A percentile compares a stretch with the other conserved stretches of the same genome.
Evolutionary conservation across 352 stramenopile species (phyloP).

Genomic region (Phytopythium mirpurense): DNA sequence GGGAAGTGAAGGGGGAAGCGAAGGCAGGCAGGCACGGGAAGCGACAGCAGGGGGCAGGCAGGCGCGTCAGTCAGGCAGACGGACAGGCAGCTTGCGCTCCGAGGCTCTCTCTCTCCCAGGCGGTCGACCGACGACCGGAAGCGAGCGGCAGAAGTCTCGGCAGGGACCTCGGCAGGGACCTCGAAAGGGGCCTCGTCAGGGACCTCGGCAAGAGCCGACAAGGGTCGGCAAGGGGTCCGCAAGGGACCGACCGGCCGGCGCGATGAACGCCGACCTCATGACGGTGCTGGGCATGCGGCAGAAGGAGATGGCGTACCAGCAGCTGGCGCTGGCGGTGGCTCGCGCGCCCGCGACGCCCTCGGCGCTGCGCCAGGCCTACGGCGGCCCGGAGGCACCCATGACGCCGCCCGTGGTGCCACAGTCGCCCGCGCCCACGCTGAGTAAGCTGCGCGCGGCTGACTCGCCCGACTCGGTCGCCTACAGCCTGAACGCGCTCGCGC

Average conservation of each 20-base stretch:
- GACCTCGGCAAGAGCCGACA: no score
- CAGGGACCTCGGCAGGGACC: not conserved
- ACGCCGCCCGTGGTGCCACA: conserved; percentile 17
- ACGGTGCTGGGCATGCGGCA: conserved; percentile 77
- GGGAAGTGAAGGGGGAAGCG: conserved; percentile 18
- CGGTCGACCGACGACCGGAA: not conserved
- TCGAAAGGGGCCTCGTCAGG: no score
- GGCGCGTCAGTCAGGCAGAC: conserved; percentile 9
- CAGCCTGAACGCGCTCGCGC: conserved; percentile 15
- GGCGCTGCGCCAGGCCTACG: conserved; percentile 4
- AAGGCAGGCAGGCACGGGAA: conserved; percentile 4
- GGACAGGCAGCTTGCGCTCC: conserved; percentile 1
- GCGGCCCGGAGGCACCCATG: conserved; percentile 3
- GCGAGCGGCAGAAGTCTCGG: not conserved
- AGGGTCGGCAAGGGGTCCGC: not conserved
- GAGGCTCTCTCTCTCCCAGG: not conserved
- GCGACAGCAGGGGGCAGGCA: conserved; percentile 5
- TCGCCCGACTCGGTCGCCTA: conserved; percentile 55
- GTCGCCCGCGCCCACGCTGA: conserved; percentile 17
- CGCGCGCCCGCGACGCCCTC: conserved; percentile 12
- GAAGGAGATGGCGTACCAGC: conserved; percentile 79
- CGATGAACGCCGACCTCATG: conserved; percentile 56
- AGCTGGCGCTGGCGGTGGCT: conserved; percentile 32
- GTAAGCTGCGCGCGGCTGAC: conserved; percentile 7
- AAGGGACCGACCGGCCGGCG: conserved; percentile 5